Percentiles rank a stretch among this genome's conserved stretches.
These are phyloP conservation scores for barley (Hordeum vulgare) DNA, from an alignment of 176 grass and related monocot species.

Conservation along the genomic window MorexV3_pseudomolecules_assembly NC_058518.1:389853441-389853940, in stretches of 20 bases:
- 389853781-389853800: constrained; percentile 60
- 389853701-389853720: constrained; percentile 42
- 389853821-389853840: constrained; percentile 80
- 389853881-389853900: constrained; percentile 60
- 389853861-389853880: constrained; percentile 41
- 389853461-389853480: too few species aligned
- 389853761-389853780: constrained; percentile 73
- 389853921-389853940: constrained; percentile 74
- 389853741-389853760: constrained; percentile 35
- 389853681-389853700: constrained; percentile 54
- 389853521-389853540: too few species aligned
- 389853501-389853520: too few species aligned
- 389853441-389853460: too few species aligned
- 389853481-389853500: too few species aligned
- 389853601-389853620: constrained; percentile 20
- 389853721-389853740: constrained; percentile 57
- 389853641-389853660: too few species aligned
- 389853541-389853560: constrained; percentile 30
- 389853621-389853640: background rate
- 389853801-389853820: constrained; percentile 96
- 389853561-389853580: constrained; percentile 38
- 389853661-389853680: too few species aligned
- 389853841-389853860: constrained; percentile 10
- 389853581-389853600: constrained; percentile 46
- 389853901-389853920: constrained; percentile 77